Evolutionary conservation across 768 basidiomycete species (phyloP).

Genomic region (Solioccasus polychromus): DNA sequence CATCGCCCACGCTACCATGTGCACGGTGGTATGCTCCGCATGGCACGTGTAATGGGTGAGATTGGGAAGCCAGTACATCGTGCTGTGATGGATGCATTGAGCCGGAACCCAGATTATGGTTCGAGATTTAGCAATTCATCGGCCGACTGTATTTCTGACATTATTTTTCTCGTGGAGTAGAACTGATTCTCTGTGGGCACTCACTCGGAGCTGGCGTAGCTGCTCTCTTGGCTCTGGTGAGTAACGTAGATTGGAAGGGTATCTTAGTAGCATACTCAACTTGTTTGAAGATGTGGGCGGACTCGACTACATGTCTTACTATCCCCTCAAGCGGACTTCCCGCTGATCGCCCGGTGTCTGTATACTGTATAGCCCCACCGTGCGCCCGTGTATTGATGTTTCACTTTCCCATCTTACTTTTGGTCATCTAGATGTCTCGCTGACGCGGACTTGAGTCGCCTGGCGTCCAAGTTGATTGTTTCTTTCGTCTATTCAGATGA

Average conservation of each 20-base stretch:
- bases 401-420: background rate
- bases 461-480: constrained; percentile 61
- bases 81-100: constrained; percentile 68
- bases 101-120: constrained; percentile 72
- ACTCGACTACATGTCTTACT: constrained; percentile 73
- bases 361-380: constrained; percentile 81
- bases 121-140: constrained; percentile 19
- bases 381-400: constrained; percentile 35
- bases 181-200: constrained; percentile 77
- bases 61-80: constrained; percentile 74
- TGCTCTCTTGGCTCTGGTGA: constrained; percentile 66
- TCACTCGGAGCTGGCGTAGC: constrained; percentile 84
- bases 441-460: constrained; percentile 56
- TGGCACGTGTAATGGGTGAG: constrained; percentile 78
- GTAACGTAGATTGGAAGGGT: constrained; percentile 18
- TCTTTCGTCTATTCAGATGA: constrained; percentile 85
- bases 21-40: constrained; percentile 77
- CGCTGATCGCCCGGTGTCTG: constrained; percentile 59
- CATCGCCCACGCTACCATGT: constrained; percentile 51
- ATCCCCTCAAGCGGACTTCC: constrained; percentile 68
- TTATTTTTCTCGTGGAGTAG: constrained; percentile 30
- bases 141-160: background rate
- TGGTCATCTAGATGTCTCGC: constrained; percentile 49
- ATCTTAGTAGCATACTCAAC: background rate
- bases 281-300: constrained; percentile 72